These are phyloP conservation scores for Fallopia convolvulus DNA, from an alignment of 148 eudicot genomes.

Conservation along the genomic window DNA sequence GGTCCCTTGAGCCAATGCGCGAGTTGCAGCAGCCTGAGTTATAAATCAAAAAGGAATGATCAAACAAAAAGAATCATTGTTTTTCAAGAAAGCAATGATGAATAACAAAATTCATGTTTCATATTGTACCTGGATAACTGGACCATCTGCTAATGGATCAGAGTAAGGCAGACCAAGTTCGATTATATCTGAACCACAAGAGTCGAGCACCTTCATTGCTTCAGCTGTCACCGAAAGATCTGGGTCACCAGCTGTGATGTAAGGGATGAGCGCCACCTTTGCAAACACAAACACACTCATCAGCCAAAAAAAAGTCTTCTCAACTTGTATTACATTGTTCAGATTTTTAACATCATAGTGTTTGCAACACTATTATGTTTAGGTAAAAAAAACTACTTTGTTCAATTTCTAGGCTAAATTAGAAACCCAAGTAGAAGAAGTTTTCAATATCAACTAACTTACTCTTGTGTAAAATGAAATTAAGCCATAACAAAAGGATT, in stretches of 20 bases:
- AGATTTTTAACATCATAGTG: neutral
- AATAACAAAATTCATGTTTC: neutral
- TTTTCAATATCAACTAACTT: neutral
- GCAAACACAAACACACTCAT: slow-evolving; percentile 17
- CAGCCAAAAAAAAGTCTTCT: neutral
- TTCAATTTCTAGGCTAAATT: too few relatives aligned
- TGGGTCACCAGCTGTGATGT: slow-evolving; percentile 94
- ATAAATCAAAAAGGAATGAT: slow-evolving; percentile 12
- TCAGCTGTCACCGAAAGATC: slow-evolving; percentile 80
- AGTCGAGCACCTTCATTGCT: slow-evolving; percentile 74
- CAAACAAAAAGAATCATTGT: neutral
- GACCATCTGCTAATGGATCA: slow-evolving; percentile 95
- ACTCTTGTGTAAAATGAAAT: neutral
- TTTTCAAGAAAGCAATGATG: neutral
- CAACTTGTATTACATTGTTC: neutral
- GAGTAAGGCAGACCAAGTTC: slow-evolving; percentile 92
- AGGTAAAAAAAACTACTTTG: too few relatives aligned
- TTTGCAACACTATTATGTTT: neutral
- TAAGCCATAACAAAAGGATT: neutral
- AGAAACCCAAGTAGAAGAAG: too few relatives aligned
- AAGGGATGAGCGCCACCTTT: slow-evolving; percentile 89
- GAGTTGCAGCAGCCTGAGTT: slow-evolving; percentile 86
- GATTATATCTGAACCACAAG: slow-evolving; percentile 87
- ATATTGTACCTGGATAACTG: slow-evolving; percentile 78
- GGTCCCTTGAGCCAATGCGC: slow-evolving; percentile 73